Base-by-base conservation (phyloP, 1,284 basidiomycete species). In the Sparassis latifolia region DNA sequence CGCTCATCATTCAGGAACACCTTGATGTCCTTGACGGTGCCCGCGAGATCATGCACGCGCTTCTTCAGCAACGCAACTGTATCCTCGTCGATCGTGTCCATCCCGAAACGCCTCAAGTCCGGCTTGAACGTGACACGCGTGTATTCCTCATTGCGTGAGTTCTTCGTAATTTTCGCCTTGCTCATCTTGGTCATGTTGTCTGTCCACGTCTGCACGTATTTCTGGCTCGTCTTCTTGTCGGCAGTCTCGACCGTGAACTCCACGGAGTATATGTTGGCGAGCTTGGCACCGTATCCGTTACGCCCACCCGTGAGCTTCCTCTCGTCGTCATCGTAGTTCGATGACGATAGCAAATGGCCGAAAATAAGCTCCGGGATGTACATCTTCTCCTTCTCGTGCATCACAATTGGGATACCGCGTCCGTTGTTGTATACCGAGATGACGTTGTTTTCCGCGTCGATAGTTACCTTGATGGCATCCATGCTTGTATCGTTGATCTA, bases 301-400 rank as follows among this genome's bases (percentile, higher is more conserved):
- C 97, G 84, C 70, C 97, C 97, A 72, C 97, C 97, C 1, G 95
- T 97, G 45, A 99, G 81, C 72, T 98, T 99, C 78, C 95, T 97
- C 73, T 99, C 95, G 68, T 95, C 91, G 63, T 99, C 97, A 66
- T 99, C 96, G 65, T 97, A 99, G 72, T 99, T 99, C 51, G 94
- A 97, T 27, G 91, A 94, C 0, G 97, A 94, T 42, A 99, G 79
- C 7, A 99, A 79, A 67, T 97, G 87, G 12, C 96, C 97, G 64
- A 99, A 99, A 63, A 99, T 98, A 56, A 99, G 80, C 64, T 99
- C 94, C 0, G 97, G 97, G 54, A 99, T 98, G 70, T 92, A 97
- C 40, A 97, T 89, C 61, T 89, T 89, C 72, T 98, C 94, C 62
- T 84, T 89, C 31, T 84, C 83, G 71, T 99, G 96, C 60, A 97